Percentiles rank a stretch among this genome's conserved stretches.
Evolutionary conservation across 139 green algal species (phyloP).

Genomic region (Pleodorina starrii): DNA sequence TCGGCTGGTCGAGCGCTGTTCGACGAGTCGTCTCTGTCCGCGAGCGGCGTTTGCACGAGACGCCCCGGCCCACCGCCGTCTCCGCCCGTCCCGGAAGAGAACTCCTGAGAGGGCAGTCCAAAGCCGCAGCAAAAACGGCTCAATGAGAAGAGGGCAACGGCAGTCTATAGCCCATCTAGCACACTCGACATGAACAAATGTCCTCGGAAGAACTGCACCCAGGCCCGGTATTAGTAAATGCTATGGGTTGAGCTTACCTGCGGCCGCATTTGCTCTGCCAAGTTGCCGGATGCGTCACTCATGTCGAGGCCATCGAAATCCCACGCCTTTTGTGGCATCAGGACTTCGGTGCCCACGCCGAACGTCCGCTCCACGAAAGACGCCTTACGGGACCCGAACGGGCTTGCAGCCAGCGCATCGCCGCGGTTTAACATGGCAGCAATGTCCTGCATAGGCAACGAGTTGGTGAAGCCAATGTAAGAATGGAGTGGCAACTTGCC

Average conservation of each 20-base stretch:
- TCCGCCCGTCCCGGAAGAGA: no score
- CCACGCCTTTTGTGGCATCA: constrained; percentile 35
- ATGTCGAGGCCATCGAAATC: constrained; percentile 6
- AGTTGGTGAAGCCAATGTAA: no score
- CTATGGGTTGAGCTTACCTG: constrained; percentile 25
- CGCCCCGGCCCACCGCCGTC: no score
- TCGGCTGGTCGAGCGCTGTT: not conserved
- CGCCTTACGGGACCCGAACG: not conserved
- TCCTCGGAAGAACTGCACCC: no score
- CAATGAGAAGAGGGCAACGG: no score
- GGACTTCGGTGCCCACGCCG: not conserved
- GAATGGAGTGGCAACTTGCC: no score
- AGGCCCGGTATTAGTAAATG: no score
- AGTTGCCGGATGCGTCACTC: not conserved
- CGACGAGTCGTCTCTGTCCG: not conserved
- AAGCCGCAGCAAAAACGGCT: no score
- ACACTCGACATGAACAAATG: no score
- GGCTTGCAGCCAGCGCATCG: constrained; percentile 19
- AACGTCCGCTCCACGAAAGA: constrained; percentile 8
- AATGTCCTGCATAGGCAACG: constrained; percentile 29
- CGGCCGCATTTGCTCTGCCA: constrained; percentile 1
- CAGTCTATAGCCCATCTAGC: no score
- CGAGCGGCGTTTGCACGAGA: not conserved
- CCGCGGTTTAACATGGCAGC: constrained; percentile 39
- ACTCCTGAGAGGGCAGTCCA: no score